These are phyloP conservation scores for Periglandula ipomoeae DNA, from an alignment of 2,329 filamentous ascomycete genomes.

Conservation along the genomic window DNA sequence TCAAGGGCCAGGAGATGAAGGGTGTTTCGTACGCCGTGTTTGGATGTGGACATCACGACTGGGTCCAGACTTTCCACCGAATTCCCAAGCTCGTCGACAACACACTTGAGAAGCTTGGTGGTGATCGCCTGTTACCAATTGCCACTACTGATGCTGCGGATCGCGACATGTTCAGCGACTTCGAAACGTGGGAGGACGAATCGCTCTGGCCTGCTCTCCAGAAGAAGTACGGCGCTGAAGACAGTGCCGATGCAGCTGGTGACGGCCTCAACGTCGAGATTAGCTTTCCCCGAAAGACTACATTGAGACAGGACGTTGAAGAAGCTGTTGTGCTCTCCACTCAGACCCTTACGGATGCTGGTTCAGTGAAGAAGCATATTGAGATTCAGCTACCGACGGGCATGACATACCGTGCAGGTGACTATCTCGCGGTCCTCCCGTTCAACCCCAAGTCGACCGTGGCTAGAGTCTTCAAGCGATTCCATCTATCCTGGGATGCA, in stretches of 20 bases:
- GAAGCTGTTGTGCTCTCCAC: constrained; percentile 50
- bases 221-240: constrained; percentile 31
- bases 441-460: constrained; percentile 57
- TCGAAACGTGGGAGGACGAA: constrained; percentile 59
- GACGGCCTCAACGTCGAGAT: constrained; percentile 36
- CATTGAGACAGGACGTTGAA: constrained; percentile 53
- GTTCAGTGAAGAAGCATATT: constrained; percentile 53
- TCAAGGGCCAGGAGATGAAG: constrained; percentile 41
- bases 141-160: constrained; percentile 51
- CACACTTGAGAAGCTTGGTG: constrained; percentile 31
- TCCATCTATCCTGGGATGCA: constrained; percentile 60
- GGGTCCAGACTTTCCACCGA: constrained; percentile 55
- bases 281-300: constrained; percentile 43
- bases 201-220: constrained; percentile 40
- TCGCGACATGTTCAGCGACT: constrained; percentile 57
- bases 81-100: constrained; percentile 56
- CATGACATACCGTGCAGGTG: constrained; percentile 60
- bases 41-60: constrained; percentile 53
- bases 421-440: constrained; percentile 68
- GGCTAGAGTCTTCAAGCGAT: constrained; percentile 53
- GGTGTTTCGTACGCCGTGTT: constrained; percentile 59
- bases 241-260: constrained; percentile 5
- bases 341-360: constrained; percentile 39
- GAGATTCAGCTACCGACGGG: constrained; percentile 58
- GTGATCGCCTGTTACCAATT: constrained; percentile 29